Evolutionary conservation across 2,329 filamentous ascomycete genomes (phyloP).

Genomic region (Sphaerostilbella broomeana): DNA sequence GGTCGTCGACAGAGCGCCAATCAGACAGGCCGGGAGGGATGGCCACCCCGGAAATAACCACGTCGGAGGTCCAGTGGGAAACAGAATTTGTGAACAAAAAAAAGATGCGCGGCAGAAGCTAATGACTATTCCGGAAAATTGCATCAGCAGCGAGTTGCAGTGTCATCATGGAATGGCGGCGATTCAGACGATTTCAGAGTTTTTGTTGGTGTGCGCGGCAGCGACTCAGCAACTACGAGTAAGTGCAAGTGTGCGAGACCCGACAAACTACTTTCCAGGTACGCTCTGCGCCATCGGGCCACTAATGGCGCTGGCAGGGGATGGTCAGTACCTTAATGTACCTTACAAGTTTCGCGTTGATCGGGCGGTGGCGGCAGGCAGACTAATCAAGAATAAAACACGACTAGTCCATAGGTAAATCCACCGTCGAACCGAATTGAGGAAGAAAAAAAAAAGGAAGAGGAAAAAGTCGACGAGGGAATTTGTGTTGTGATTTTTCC

Average conservation of each 20-base stretch:
- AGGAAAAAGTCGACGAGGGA: not conserved
- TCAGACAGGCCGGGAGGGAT: too few species aligned
- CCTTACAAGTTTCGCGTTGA: constrained; percentile 1
- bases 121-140: too few species aligned
- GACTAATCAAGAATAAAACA: constrained; percentile 6
- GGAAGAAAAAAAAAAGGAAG: constrained; percentile 9
- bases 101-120: too few species aligned
- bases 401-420: constrained; percentile 10
- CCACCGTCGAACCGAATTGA: constrained; percentile 21
- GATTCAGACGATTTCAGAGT: not conserved
- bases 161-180: too few species aligned
- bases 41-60: too few species aligned
- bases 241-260: not conserved
- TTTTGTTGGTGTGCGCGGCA: not conserved
- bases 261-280: not conserved
- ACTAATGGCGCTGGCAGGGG: constrained; percentile 10
- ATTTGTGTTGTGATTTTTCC: too few species aligned
- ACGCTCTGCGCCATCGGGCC: not conserved
- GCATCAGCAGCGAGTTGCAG: too few species aligned
- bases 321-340: constrained; percentile 5
- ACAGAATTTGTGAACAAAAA: not conserved
- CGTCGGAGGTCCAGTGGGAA: too few species aligned
- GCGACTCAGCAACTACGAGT: constrained; percentile 1
- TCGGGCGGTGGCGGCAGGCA: constrained; percentile 8
- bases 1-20: too few species aligned